Percentiles rank a stretch among this genome's conserved stretches.
These are phyloP conservation scores for Erysimum pusillum DNA, from an alignment of 441 rosid genomes.

Conservation along the genomic window DNA sequence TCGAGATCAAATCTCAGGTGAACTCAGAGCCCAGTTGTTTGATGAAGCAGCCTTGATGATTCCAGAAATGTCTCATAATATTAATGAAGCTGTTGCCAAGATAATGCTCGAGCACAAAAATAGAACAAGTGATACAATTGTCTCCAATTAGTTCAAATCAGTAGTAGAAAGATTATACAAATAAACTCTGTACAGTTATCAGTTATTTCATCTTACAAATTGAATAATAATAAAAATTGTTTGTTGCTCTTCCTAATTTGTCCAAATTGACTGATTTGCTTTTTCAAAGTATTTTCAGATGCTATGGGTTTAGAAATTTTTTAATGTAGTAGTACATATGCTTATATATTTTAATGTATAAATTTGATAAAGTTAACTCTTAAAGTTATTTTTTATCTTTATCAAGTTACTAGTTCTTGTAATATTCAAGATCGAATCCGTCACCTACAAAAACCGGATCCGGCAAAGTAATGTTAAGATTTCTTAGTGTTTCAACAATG, in stretches of 20 bases:
- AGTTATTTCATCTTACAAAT: conserved; percentile 13
- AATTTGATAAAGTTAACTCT: background rate
- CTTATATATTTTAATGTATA: background rate
- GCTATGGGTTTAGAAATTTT: background rate
- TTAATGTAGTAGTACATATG: background rate
- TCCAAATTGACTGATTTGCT: background rate
- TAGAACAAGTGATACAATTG: conserved; percentile 15
- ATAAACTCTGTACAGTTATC: conserved; percentile 21
- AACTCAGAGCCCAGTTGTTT: conserved; percentile 51
- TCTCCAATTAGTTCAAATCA: conserved; percentile 17
- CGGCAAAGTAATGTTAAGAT: conserved; percentile 29
- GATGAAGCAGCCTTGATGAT: conserved; percentile 63
- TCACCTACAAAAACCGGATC: conserved; percentile 33
- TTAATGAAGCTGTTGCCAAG: conserved; percentile 55
- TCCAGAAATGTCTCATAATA: conserved; percentile 61
- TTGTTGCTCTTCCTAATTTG: conserved; percentile 18
- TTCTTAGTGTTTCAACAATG: conserved; percentile 26
- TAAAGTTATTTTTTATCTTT: background rate
- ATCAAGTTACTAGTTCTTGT: conserved; percentile 4
- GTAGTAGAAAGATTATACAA: conserved; percentile 4
- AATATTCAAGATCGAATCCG: conserved; percentile 24
- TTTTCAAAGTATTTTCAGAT: background rate
- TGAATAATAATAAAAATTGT: conserved; percentile 18
- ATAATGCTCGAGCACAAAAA: conserved; percentile 44
- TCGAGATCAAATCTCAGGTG: conserved; percentile 50